Percentiles rank a stretch among this genome's conserved stretches.
Conservation (phyloP, 139 green algal genomes). For the Chlamydomonas schloesseri region DNA sequence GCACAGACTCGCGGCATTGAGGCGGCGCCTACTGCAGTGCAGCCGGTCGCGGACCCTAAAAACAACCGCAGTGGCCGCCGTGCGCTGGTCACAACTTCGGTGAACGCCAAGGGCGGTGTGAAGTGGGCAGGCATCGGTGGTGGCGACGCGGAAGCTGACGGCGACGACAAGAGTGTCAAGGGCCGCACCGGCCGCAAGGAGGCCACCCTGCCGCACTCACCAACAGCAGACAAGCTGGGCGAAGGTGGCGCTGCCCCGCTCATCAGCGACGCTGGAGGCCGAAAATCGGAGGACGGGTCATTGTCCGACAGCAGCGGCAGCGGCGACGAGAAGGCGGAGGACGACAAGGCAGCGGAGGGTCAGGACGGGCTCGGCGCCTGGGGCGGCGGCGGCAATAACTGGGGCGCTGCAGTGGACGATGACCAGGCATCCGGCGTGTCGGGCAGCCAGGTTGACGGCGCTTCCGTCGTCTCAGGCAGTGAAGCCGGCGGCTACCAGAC, state of each 20-base stretch:
- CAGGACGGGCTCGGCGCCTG: neutral
- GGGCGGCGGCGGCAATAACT: neutral
- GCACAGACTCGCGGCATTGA: neutral
- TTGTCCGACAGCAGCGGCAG: conserved; percentile 15
- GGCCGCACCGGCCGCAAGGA: conserved; percentile 14
- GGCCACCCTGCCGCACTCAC: conserved; percentile 34
- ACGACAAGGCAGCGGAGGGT: neutral
- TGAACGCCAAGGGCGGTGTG: conserved; percentile 39
- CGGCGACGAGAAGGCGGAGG: neutral
- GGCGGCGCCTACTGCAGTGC: neutral
- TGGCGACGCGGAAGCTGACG: neutral
- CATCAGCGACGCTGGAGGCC: conserved; percentile 10
- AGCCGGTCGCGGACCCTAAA: neutral
- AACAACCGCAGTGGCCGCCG: conserved; percentile 15
- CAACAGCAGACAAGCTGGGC: conserved; percentile 23
- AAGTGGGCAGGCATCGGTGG: conserved; percentile 31
- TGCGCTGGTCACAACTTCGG: neutral
- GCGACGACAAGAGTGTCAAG: conserved; percentile 22
- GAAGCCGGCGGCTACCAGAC: conserved; percentile 51
- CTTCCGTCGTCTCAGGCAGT: conserved; percentile 32
- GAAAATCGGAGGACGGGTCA: conserved; percentile 19
- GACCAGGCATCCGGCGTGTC: conserved; percentile 43
- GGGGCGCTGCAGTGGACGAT: conserved; percentile 5
- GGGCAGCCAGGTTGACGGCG: conserved; percentile 39
- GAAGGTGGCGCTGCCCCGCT: neutral